These are phyloP conservation scores for Cryptococcus sp. DNA, from an alignment of 1,284 basidiomycete species.

Conservation along the genomic window DNA sequence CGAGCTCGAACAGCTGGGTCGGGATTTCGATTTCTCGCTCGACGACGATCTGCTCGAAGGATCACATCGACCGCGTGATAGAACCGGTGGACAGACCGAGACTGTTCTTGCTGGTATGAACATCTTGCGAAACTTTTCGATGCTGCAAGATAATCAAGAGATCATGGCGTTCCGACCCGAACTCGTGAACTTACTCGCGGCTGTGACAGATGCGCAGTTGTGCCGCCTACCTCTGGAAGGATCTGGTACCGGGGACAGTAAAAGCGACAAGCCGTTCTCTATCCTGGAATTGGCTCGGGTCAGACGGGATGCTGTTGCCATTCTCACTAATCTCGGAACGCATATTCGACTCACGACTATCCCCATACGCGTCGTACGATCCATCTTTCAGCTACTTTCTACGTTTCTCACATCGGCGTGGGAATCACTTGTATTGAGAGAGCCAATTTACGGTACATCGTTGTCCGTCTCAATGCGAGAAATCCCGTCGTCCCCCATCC, in stretches of 20 bases:
- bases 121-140: conserved; percentile 82
- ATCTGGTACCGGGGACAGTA: conserved; percentile 49
- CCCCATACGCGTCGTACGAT: conserved; percentile 57
- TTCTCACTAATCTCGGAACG: conserved; percentile 68
- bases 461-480: conserved; percentile 25
- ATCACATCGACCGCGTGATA: conserved; percentile 14
- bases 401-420: conserved; percentile 63
- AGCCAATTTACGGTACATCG: conserved; percentile 48
- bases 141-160: conserved; percentile 69
- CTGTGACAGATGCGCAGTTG: conserved; percentile 61
- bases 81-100: conserved; percentile 53
- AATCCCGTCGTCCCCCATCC: conserved; percentile 27
- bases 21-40: conserved; percentile 80
- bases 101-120: conserved; percentile 72
- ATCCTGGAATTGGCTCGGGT: conserved; percentile 70
- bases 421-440: conserved; percentile 64
- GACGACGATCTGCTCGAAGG: conserved; percentile 56
- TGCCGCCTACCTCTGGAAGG: conserved; percentile 53
- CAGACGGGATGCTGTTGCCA: conserved; percentile 75
- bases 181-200: conserved; percentile 67
- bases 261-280: conserved; percentile 58
- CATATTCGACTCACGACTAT: conserved; percentile 55
- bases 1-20: conserved; percentile 82
- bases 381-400: conserved; percentile 68
- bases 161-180: conserved; percentile 69